Evolutionary conservation across 176 grass and related monocot genomes (phyloP).

Genomic region (Juncus inflexus): DNA sequence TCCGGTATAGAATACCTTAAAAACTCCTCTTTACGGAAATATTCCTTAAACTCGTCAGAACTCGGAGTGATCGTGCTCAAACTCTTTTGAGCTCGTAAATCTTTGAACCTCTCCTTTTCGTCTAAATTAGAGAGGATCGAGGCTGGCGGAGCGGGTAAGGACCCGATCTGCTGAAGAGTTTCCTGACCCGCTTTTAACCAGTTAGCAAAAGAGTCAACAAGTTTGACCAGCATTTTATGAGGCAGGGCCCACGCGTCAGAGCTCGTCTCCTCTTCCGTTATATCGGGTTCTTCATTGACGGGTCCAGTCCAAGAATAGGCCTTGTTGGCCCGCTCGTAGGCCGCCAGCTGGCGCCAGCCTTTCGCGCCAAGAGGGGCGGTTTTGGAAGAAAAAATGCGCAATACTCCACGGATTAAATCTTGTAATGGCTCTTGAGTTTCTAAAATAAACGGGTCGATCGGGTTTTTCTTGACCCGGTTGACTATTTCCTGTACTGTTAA

Average conservation of each 20-base stretch:
- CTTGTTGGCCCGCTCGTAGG: conserved; percentile 86
- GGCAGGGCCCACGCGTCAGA: conserved; percentile 93
- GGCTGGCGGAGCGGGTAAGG: conserved; percentile 70
- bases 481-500: conserved; percentile 83
- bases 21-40: conserved; percentile 86
- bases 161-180: conserved; percentile 97
- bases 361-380: conserved; percentile 94
- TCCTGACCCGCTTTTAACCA: conserved; percentile 98
- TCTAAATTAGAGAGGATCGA: conserved; percentile 78
- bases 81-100: conserved; percentile 96
- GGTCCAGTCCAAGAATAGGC: conserved; percentile 88
- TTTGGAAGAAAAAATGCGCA: conserved; percentile 93
- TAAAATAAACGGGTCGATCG: conserved; percentile 88
- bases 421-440: conserved; percentile 98
- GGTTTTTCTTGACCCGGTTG: conserved; percentile 69
- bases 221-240: conserved; percentile 99
- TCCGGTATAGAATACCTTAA: conserved; percentile 96
- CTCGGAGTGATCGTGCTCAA: conserved; percentile 81
- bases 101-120: conserved; percentile 96
- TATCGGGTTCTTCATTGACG: conserved; percentile 45
- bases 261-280: conserved; percentile 71
- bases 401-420: conserved; percentile 86
- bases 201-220: conserved; percentile 99
- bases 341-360: conserved; percentile 75
- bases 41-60: conserved; percentile 76